Conservation (phyloP, 371 early-diverging fungal species). For the Dichotomocladium elegans region DNA sequence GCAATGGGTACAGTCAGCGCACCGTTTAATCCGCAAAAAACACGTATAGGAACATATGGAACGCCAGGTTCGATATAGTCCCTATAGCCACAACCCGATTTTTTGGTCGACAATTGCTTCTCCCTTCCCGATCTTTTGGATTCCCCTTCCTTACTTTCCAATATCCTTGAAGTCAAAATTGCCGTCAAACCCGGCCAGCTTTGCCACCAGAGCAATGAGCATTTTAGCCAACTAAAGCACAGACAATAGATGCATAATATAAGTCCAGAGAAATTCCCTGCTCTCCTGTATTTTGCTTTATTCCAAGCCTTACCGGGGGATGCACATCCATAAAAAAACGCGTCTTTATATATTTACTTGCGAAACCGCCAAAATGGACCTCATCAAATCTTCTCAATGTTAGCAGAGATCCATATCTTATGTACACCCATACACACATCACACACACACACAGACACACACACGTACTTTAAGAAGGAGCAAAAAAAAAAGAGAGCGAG, state of each 20-base stretch:
- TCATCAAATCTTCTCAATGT: slow-evolving; percentile 25
- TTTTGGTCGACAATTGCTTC: neutral
- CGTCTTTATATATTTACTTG: slow-evolving; percentile 90
- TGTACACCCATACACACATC: too few relatives aligned
- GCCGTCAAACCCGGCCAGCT: slow-evolving; percentile 82
- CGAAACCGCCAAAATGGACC: slow-evolving; percentile 99
- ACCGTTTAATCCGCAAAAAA: slow-evolving; percentile 37
- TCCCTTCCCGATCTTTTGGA: neutral
- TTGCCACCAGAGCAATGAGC: slow-evolving; percentile 83
- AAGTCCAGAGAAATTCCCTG: neutral
- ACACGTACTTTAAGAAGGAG: neutral
- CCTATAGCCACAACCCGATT: slow-evolving; percentile 14
- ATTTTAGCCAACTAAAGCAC: slow-evolving; percentile 88
- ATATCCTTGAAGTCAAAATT: slow-evolving; percentile 88
- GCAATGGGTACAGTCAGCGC: slow-evolving; percentile 42
- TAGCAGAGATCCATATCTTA: too few relatives aligned
- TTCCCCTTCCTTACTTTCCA: slow-evolving; percentile 76
- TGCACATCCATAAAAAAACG: slow-evolving; percentile 97
- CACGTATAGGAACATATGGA: slow-evolving; percentile 40
- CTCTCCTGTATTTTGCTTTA: neutral
- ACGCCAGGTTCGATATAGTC: slow-evolving; percentile 40
- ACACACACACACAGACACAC: too few relatives aligned
- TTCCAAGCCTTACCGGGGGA: slow-evolving; percentile 33
- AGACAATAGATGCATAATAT: neutral
- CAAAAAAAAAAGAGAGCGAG: neutral